A percentile compares a stretch with the other conserved stretches of the same genome.
phyloP scores from a whole-genome alignment of 2,329 filamentous ascomycete species.

The Pseudogymnoascus sp. region DNA sequence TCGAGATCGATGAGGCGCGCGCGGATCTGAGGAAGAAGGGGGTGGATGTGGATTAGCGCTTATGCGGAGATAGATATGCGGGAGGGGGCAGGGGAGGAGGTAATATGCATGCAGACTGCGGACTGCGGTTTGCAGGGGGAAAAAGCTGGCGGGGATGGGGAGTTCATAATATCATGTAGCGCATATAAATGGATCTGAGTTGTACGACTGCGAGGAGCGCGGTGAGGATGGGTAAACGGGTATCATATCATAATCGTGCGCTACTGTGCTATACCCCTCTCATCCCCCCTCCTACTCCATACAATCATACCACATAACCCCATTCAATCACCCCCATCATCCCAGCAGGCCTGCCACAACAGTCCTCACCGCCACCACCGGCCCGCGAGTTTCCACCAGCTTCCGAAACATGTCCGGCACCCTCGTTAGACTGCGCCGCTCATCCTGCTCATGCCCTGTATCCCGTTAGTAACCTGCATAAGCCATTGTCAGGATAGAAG shows the following conservation, averaged over 20 bases:
- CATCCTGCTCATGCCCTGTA: constrained; percentile 53
- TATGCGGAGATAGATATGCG: neutral
- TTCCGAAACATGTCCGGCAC: constrained; percentile 53
- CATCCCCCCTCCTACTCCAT: neutral
- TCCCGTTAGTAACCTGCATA: neutral
- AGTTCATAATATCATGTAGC: constrained; percentile 4
- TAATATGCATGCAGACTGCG: neutral
- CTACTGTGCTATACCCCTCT: neutral
- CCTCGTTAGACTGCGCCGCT: constrained; percentile 44
- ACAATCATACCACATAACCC: neutral
- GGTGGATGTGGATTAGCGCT: constrained; percentile 43
- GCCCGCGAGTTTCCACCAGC: constrained; percentile 46
- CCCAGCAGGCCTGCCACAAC: constrained; percentile 48
- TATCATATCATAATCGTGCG: neutral
- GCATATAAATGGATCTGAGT: neutral
- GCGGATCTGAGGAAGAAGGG: constrained; percentile 64
- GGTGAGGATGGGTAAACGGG: neutral
- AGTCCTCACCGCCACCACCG: constrained; percentile 49
- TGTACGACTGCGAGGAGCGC: neutral
- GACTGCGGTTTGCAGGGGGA: neutral
- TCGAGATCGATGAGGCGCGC: constrained; percentile 71
- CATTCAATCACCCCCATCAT: neutral
- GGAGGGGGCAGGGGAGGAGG: neutral
- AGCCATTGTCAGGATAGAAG: neutral
- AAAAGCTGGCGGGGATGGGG: neutral